Percentiles rank a stretch among this genome's conserved stretches.
Conservation (phyloP, 257 asterid species). For the Fraxinus americana region DNA sequence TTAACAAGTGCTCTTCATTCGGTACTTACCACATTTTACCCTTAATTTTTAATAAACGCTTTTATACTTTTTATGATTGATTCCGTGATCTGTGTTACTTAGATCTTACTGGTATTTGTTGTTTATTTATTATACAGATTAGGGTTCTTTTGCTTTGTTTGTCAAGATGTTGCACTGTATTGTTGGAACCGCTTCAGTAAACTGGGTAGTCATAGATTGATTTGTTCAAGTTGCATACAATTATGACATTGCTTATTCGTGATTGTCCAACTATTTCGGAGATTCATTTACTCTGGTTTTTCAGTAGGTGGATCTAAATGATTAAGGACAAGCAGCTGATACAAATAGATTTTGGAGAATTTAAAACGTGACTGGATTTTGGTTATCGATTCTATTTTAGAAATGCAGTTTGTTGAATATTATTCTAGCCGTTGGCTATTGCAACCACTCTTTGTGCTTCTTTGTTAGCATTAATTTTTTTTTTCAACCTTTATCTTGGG, state of each 20-base stretch:
- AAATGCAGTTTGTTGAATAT: neutral
- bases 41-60: neutral
- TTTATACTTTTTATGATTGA: neutral
- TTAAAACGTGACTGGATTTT: neutral
- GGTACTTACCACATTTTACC: constrained; percentile 32
- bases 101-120: neutral
- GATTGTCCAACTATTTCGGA: neutral
- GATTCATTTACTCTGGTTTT: neutral
- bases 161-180: neutral
- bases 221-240: neutral
- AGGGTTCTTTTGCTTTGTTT: neutral
- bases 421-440: neutral
- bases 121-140: neutral
- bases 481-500: neutral
- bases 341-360: neutral
- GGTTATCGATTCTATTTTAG: neutral
- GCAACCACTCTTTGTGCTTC: neutral
- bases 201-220: neutral
- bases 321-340: neutral
- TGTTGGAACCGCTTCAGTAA: neutral
- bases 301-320: neutral
- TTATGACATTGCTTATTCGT: neutral
- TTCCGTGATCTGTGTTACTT: neutral
- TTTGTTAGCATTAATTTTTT: neutral
- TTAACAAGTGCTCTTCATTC: constrained; percentile 59